These are phyloP conservation scores for Acer negundo DNA, from an alignment of 345 rosid genomes.

Conservation along the genomic window DNA sequence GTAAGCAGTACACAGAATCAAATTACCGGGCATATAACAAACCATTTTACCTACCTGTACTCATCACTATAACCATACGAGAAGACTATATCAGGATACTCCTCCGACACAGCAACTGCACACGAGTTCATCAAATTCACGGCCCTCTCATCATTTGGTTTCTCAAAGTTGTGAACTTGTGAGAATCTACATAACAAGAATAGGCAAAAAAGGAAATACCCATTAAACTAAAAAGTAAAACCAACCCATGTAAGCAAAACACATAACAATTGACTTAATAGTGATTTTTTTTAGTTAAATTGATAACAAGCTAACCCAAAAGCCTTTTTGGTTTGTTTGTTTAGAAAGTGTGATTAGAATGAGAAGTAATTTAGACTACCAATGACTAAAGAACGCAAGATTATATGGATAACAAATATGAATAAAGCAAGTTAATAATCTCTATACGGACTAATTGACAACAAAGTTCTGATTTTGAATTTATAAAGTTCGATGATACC, in stretches of 20 bases:
- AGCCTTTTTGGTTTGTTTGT: too few species aligned
- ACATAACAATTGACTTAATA: too few species aligned
- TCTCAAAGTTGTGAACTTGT: slow-evolving; percentile 69
- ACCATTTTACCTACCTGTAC: slow-evolving; percentile 47
- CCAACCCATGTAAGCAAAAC: not conserved
- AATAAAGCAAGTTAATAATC: too few species aligned
- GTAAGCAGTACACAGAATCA: not conserved
- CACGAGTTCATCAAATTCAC: slow-evolving; percentile 75
- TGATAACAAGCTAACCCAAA: too few species aligned
- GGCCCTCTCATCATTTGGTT: slow-evolving; percentile 69
- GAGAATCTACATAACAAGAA: slow-evolving; percentile 47
- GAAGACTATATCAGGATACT: slow-evolving; percentile 77
- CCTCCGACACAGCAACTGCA: slow-evolving; percentile 60
- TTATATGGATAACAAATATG: too few species aligned
- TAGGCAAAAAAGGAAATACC: not conserved
- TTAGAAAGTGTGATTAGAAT: too few species aligned
- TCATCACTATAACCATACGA: slow-evolving; percentile 83
- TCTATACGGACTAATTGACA: too few species aligned
- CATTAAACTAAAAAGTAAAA: not conserved
- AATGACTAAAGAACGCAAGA: too few species aligned
- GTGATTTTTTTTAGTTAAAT: too few species aligned
- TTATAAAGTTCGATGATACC: too few species aligned
- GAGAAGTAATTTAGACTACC: too few species aligned
- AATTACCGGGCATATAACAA: not conserved
- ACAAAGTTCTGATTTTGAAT: too few species aligned